Percentiles rank a stretch among this genome's conserved stretches.
Conservation (phyloP, 163 green algal genomes). For the Chloromonas sp. region DNA sequence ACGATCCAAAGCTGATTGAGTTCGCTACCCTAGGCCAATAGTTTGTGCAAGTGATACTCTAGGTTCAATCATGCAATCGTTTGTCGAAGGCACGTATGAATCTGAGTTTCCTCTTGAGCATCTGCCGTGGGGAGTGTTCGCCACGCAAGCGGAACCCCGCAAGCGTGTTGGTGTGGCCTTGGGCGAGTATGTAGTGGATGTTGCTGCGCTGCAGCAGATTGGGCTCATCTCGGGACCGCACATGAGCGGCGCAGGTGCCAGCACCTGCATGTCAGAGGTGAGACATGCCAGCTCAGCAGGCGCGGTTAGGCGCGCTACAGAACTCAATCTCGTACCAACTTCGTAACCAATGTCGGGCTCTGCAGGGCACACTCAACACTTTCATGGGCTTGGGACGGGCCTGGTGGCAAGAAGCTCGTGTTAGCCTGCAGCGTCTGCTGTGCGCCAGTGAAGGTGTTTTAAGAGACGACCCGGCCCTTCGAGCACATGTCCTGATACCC, state of each 20-base stretch:
- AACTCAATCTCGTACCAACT: too few relatives aligned
- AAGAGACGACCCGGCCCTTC: constrained; percentile 51
- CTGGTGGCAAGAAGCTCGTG: constrained; percentile 61
- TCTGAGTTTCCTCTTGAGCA: constrained; percentile 67
- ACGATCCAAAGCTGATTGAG: too few relatives aligned
- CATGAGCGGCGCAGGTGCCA: not conserved
- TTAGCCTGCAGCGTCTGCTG: constrained; percentile 55
- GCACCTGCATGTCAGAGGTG: not conserved
- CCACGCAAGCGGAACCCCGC: not conserved
- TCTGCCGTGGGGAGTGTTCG: constrained; percentile 69
- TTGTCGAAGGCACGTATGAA: not conserved
- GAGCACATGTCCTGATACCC: constrained; percentile 16
- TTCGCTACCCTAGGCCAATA: too few relatives aligned
- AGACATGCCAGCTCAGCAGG: not conserved
- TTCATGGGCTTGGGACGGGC: constrained; percentile 71
- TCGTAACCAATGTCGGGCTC: too few relatives aligned
- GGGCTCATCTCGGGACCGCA: not conserved
- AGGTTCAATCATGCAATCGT: not conserved
- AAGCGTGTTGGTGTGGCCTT: constrained; percentile 53
- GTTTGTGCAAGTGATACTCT: too few relatives aligned
- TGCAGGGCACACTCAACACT: constrained; percentile 68
- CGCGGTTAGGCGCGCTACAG: too few relatives aligned
- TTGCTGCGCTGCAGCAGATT: not conserved
- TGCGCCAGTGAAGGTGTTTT: constrained; percentile 38
- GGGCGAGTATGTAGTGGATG: constrained; percentile 44